These are phyloP conservation scores for Trichoderma citrinoviride DNA, from an alignment of 2,329 filamentous ascomycete species.

Conservation along the genomic window DNA sequence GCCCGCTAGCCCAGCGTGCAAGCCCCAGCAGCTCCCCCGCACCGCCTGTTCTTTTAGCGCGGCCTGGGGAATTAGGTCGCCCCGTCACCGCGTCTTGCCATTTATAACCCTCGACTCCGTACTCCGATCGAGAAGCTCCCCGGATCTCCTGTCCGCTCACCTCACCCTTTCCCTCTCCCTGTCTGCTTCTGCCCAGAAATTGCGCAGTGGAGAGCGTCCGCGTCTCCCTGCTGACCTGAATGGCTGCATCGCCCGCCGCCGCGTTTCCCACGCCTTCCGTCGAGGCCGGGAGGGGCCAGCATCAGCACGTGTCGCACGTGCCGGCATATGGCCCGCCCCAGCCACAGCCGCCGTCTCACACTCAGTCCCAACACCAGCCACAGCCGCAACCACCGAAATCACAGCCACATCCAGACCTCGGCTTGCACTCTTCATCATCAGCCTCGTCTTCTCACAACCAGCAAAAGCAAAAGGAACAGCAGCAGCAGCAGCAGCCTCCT, in stretches of 20 bases:
- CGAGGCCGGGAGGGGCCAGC: not conserved
- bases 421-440: not conserved
- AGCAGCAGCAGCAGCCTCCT: not conserved
- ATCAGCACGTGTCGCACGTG: not conserved
- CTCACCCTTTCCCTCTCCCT: not conserved
- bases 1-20: not conserved
- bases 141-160: constrained; percentile 14
- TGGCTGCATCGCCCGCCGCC: constrained; percentile 4
- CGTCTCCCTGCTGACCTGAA: not conserved
- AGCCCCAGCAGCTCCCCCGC: not conserved
- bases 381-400: not conserved
- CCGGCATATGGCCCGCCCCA: not conserved
- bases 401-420: constrained; percentile 2
- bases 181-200: not conserved
- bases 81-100: not conserved
- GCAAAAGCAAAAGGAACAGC: not conserved
- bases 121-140: constrained; percentile 4
- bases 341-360: not conserved
- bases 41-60: not conserved
- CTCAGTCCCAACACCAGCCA: not conserved
- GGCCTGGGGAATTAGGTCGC: not conserved
- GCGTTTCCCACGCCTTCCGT: constrained; percentile 9
- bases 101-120: constrained; percentile 17
- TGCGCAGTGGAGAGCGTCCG: constrained; percentile 6
- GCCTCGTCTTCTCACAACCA: not conserved